phyloP scores from a whole-genome alignment of 495 filamentous ascomycete genomes.

The Trichodelitschia bisporula region DNA sequence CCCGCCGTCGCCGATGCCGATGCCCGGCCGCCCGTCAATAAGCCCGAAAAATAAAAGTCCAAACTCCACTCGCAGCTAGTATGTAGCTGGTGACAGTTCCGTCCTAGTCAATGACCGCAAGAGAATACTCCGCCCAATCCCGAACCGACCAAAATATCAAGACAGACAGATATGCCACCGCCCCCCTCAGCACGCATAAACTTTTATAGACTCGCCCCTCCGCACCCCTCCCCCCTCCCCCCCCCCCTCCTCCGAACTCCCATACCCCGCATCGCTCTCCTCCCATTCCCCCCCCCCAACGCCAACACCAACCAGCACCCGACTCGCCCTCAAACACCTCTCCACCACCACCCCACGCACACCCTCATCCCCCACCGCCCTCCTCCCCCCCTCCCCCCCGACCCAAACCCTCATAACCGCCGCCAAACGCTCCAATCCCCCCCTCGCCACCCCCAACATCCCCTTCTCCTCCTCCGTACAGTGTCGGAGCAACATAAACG shows the following conservation, averaged over 20 bases:
- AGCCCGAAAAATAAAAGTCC: no score
- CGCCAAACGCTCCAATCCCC: slow-evolving; percentile 13
- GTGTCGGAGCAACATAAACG: slow-evolving; percentile 43
- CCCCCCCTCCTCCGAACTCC: slow-evolving; percentile 1
- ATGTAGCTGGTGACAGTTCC: no score
- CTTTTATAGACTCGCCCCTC: no score
- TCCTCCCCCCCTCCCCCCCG: slow-evolving; percentile 10
- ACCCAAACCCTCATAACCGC: slow-evolving; percentile 14
- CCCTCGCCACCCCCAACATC: slow-evolving; percentile 2
- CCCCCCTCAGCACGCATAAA: no score
- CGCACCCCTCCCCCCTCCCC: neutral
- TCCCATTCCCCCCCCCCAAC: neutral
- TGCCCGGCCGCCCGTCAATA: no score
- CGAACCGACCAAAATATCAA: no score
- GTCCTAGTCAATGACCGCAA: no score
- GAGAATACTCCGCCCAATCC: no score
- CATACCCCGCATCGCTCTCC: slow-evolving; percentile 1
- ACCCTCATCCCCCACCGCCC: slow-evolving; percentile 6
- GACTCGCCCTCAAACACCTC: slow-evolving; percentile 2
- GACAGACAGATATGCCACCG: no score
- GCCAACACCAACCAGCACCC: slow-evolving; percentile 3
- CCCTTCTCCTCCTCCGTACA: slow-evolving; percentile 2
- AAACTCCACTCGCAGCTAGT: no score
- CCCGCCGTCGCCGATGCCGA: no score
- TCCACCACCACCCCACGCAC: slow-evolving; percentile 1